Evolutionary conservation across 345 rosid species (phyloP), one percentile per base, ranked within the genome.

Genomic region (Linum usitatissimum): DNA sequence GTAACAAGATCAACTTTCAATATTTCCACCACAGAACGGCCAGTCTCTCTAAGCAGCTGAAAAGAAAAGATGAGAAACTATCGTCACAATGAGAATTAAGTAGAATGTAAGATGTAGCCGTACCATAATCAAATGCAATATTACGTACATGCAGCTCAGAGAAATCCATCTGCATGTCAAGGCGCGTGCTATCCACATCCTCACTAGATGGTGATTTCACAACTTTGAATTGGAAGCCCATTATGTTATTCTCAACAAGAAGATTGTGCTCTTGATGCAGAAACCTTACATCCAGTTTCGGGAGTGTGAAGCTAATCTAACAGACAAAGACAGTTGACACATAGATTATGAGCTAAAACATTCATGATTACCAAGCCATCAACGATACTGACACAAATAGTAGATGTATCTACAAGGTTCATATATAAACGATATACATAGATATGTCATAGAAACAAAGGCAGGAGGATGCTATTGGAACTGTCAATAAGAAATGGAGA

Each of bases 91-190:
- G 55, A 60, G 14, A n/a, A n/a, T n/a, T n/a, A n/a, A n/a, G n/a
- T n/a, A n/a, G n/a, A n/a, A n/a, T n/a, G n/a, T n/a, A n/a, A n/a
- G n/a, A n/a, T n/a, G n/a, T n/a, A n/a, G n/a, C n/a, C n/a, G n/a
- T n/a, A n/a, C n/a, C n/a, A n/a, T n/a, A n/a, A n/a, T n/a, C n/a
- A n/a, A n/a, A n/a, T n/a, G n/a, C n/a, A n/a, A n/a, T n/a, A n/a
- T n/a, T n/a, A n/a, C 72, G 66, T 93, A 93, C 99, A 84, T 93
- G 91, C 77, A 93, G 87, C 83, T 90, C 99, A 75, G 90, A 84
- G 65, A 87, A 79, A 73, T 93, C 99, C 81, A 90, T 57, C 70
- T 86, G 94, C 75, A 90, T 67, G 70, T 93, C 99, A 69, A 93
- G 83, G 61, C 97, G 95, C 60, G 90, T 83, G 67, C 87, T 83